Conservation (phyloP, 768 basidiomycete species). For the Suillus occidentalis region DNA sequence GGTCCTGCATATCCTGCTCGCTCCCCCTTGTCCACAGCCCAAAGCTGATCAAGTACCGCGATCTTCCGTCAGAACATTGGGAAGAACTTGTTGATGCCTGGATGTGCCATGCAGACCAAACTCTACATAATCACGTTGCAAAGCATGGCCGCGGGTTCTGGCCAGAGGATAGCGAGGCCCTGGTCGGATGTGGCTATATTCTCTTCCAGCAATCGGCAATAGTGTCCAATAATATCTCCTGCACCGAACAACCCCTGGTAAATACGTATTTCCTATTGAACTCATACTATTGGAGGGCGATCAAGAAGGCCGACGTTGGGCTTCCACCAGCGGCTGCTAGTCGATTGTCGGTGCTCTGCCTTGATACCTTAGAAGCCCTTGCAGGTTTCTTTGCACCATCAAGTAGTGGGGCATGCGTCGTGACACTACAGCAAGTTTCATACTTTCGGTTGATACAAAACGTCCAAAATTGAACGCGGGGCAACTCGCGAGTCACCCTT, state of each 20-base stretch:
- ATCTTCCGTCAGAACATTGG: slow-evolving; percentile 96
- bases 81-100: slow-evolving; percentile 95
- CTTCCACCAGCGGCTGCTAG: slow-evolving; percentile 60
- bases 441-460: slow-evolving; percentile 87
- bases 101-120: slow-evolving; percentile 96
- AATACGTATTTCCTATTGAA: slow-evolving; percentile 33
- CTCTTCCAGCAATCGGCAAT: slow-evolving; percentile 44
- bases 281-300: slow-evolving; percentile 52
- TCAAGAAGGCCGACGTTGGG: slow-evolving; percentile 92
- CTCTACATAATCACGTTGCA: slow-evolving; percentile 67
- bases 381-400: slow-evolving; percentile 46
- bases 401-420: slow-evolving; percentile 19
- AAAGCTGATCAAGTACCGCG: slow-evolving; percentile 58
- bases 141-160: slow-evolving; percentile 71
- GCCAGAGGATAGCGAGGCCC: slow-evolving; percentile 68
- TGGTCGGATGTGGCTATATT: slow-evolving; percentile 90
- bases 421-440: slow-evolving; percentile 33
- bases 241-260: slow-evolving; percentile 50
- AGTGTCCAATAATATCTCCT: background rate
- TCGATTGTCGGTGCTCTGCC: slow-evolving; percentile 21
- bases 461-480: slow-evolving; percentile 71
- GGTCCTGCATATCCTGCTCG: slow-evolving; percentile 79
- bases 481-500: slow-evolving; percentile 40
- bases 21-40: slow-evolving; percentile 61
- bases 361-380: slow-evolving; percentile 49